Evolutionary conservation across 179 eudicot genomes (phyloP), one percentile per base, ranked within the genome.

Genomic region (Vitellaria paradoxa): DNA sequence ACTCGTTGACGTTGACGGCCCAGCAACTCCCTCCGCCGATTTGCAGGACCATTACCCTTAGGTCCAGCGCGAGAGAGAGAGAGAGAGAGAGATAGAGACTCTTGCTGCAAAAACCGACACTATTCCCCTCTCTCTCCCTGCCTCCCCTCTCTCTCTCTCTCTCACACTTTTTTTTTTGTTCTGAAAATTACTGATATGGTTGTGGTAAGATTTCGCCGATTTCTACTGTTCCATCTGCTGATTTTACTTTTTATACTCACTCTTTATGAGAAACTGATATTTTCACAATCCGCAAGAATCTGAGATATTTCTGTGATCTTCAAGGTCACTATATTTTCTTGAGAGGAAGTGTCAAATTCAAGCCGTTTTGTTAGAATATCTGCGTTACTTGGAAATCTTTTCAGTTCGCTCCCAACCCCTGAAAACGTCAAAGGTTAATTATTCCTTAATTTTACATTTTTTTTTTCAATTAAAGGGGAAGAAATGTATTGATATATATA

Each of bases 351-450:
- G 1, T 30, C 37, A 30, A 30, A 30, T 30, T 30, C 37, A 30
- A 30, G 37, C 37, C 37, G 37, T 30, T 30, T 30, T 30, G 37
- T 59, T 3, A 59, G 46, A 46, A 21, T 65, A 17, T 49, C 6
- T 13, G 46, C 73, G 26, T 3, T 9, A 7, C 26, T 47, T 21
- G 40, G 37, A 23, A 71, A 47, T 53, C 55, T 10, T 23, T 57
- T 5, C 45, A 75, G 78, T 65, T 64, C 15, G 42, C 10, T 52
- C 4, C 80, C 80, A 26, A 47, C 5, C 8, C 4, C 37, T 42
- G 73, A 66, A 67, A 66, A 76, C 47, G 78, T 52, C 72, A 20
- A 21, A 65, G 77, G 45, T 42, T 5, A 63, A 68, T 46, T 66
- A 9, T 53, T 60, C 30, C 46, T 56, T 76, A 4, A 24, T 61